phyloP scores from a whole-genome alignment of 192 early-diverging fungal species.

The Coemansia sp. region DNA sequence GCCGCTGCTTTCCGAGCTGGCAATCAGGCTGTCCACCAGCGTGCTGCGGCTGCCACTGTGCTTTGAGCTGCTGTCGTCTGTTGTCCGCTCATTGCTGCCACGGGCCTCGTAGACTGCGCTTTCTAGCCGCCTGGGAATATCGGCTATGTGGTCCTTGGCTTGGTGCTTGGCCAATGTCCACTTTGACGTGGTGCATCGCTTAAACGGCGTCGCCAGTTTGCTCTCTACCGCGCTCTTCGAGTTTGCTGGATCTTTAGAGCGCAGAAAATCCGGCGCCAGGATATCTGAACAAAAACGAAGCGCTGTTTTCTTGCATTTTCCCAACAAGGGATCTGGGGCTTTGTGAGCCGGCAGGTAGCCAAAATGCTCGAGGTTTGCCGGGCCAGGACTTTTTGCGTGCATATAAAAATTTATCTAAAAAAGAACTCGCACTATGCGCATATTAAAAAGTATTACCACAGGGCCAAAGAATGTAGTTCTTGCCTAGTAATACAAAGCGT shows the following conservation, averaged over 20 bases:
- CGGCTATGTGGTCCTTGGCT: background rate
- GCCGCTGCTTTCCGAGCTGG: background rate
- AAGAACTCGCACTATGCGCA: too few species aligned
- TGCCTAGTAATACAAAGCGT: too few species aligned
- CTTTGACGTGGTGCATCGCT: background rate
- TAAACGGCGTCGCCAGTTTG: constrained; percentile 1
- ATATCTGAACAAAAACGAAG: constrained; percentile 15
- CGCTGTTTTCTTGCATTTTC: background rate
- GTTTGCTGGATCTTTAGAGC: background rate
- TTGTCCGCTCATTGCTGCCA: constrained; percentile 1
- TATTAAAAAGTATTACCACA: too few species aligned
- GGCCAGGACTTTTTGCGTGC: background rate
- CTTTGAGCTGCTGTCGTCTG: constrained; percentile 7
- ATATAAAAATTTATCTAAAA: background rate
- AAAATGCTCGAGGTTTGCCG: too few species aligned
- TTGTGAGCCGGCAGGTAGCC: background rate
- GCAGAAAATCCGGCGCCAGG: constrained; percentile 4
- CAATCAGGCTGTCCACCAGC: constrained; percentile 11
- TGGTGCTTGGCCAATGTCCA: background rate
- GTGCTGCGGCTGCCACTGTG: constrained; percentile 28
- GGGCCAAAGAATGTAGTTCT: too few species aligned
- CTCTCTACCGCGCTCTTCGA: background rate
- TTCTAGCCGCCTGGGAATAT: background rate
- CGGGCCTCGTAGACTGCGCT: background rate
- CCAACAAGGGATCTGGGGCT: background rate